Evolutionary conservation across 1,284 basidiomycete genomes (phyloP).

Genomic region (Microbotryum intermedium): DNA sequence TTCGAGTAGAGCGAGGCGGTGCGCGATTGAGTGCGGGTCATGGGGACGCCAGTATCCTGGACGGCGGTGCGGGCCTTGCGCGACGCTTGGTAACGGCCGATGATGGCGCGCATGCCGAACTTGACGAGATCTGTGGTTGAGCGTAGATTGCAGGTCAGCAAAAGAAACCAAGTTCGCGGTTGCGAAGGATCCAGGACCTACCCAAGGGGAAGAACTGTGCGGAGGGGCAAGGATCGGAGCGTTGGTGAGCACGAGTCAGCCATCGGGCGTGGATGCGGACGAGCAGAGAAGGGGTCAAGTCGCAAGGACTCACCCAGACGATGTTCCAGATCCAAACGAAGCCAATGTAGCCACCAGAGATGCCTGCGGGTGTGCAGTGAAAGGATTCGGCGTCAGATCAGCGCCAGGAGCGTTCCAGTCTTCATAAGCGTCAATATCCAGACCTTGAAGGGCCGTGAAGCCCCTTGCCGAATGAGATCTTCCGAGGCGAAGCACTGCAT

Average conservation of each 20-base stretch:
- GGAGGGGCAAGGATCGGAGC: constrained; percentile 19
- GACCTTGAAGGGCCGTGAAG: constrained; percentile 56
- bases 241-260: not conserved
- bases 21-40: constrained; percentile 75
- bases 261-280: too few relatives aligned
- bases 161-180: constrained; percentile 79
- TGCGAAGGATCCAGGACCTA: constrained; percentile 68
- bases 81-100: constrained; percentile 57
- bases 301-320: constrained; percentile 11
- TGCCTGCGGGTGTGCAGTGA: constrained; percentile 33
- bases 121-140: constrained; percentile 89
- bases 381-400: not conserved
- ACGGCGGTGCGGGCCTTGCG: constrained; percentile 46
- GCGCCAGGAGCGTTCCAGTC: not conserved
- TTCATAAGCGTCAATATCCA: not conserved
- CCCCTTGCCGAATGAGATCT: constrained; percentile 82
- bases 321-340: constrained; percentile 28
- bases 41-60: constrained; percentile 57
- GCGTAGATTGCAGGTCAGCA: too few relatives aligned
- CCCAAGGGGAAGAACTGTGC: constrained; percentile 44
- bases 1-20: constrained; percentile 92
- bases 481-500: too few relatives aligned
- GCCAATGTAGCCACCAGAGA: constrained; percentile 93
- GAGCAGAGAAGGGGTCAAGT: too few relatives aligned
- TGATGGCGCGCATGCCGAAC: constrained; percentile 87